Base-by-base conservation (phyloP, 2,329 filamentous ascomycete species). In the Trichoderma sp. region DNA sequence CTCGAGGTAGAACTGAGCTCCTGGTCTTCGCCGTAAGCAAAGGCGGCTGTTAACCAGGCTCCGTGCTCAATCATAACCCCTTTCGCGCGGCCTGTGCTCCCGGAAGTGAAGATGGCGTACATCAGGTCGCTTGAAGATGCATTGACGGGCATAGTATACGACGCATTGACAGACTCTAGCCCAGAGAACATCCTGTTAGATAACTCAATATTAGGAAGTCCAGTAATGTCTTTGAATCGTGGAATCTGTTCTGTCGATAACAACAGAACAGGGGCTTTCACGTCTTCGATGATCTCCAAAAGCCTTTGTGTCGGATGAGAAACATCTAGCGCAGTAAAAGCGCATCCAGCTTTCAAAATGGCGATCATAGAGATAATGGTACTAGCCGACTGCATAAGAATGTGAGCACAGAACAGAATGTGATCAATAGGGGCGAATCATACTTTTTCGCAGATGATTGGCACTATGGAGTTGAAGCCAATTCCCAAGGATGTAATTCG, bases 31-130 rank as follows among this genome's bases (percentile, higher is more conserved):
- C 63, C 63, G 16, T 67, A 43, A 14, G 64, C 55, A 16, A 67
- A n/a, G n/a, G 64, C 53, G n/a, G 55, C 49, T 29, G 71, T 63
- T 0, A 69, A 8, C 13, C 74, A 72, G 0, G 74, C 70, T 0
- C 56, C 56, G 8, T 76, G 74, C 1, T 75, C 70, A 33, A 76
- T 72, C 1, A 75, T 64, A 27, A 76, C 67, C 0, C 74, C 74
- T 5, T 76, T 76, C 0, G 74, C 71, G 4, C 49, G 74, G n/a
- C 74, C 74, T 0, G 74, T 76, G 11, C 74, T 76, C 1, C 74
- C 74, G 0, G 74, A 76, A 1, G 74, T 76, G 11, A 70, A 76
- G 2, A 76, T 73, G 10, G 74, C 65, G 4, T 74, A 72, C 53
- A 67, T 55, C 5, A 67, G 37, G n/a, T 52, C 16, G 16, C 14